Conservation (phyloP, 371 early-diverging fungal genomes). For the Coemansia sp. region DNA sequence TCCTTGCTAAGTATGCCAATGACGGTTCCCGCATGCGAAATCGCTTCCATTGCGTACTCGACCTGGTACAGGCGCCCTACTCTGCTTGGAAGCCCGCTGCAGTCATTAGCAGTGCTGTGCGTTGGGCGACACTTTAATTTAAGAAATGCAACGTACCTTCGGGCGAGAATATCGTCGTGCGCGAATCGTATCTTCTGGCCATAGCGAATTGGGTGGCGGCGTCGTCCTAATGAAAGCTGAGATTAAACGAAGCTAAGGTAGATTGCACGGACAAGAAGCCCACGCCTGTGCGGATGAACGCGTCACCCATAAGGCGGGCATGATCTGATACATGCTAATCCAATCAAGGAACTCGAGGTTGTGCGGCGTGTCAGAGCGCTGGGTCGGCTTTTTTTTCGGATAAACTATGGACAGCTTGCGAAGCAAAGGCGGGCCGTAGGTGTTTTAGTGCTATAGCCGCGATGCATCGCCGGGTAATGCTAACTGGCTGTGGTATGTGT, state of each 20-base stretch:
- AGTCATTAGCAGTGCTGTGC: background rate
- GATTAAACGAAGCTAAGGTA: background rate
- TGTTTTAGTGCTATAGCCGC: background rate
- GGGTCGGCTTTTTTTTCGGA: background rate
- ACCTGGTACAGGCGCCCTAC: constrained; percentile 98
- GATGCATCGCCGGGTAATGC: background rate
- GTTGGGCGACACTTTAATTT: background rate
- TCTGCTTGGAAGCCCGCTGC: background rate
- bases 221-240: background rate
- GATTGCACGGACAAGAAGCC: background rate
- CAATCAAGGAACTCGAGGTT: background rate
- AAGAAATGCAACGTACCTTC: constrained; percentile 70
- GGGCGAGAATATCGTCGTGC: constrained; percentile 98
- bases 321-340: constrained; percentile 6
- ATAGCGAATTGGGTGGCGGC: constrained; percentile 43
- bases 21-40: constrained; percentile 96
- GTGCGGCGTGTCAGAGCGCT: background rate
- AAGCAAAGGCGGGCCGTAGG: constrained; percentile 4
- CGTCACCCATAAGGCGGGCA: constrained; percentile 14
- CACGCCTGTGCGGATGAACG: background rate
- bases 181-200: constrained; percentile 96
- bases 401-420: constrained; percentile 6
- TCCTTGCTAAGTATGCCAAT: constrained; percentile 93
- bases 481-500: background rate
- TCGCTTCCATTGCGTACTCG: constrained; percentile 99